Percentiles rank a stretch among this genome's conserved stretches.
These are phyloP conservation scores for Nitzschia putrida DNA, from an alignment of 108 stramenopile species.

Conservation along the genomic window DNA sequence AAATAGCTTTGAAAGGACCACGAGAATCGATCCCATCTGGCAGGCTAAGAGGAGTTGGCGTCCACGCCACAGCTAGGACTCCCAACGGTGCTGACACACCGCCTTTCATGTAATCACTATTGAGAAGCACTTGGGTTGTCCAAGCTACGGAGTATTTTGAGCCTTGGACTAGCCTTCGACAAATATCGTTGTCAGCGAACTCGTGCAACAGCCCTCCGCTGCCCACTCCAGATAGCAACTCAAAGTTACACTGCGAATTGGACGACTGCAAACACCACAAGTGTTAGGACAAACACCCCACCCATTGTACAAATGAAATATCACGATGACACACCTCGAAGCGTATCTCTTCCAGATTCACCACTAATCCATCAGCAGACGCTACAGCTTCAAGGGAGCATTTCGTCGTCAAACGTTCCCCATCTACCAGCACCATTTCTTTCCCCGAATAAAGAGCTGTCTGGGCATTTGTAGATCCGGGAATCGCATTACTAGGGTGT, in stretches of 20 bases:
- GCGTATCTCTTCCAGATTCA: slow-evolving; percentile 41
- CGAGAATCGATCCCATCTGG: slow-evolving; percentile 9
- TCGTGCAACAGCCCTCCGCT: slow-evolving; percentile 30
- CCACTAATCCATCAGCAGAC: slow-evolving; percentile 39
- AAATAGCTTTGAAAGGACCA: slow-evolving; percentile 4
- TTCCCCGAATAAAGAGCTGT: background rate
- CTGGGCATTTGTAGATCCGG: background rate
- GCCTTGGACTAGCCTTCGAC: slow-evolving; percentile 29
- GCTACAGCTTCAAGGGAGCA: slow-evolving; percentile 50
- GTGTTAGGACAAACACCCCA: background rate
- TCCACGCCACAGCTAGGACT: slow-evolving; percentile 63
- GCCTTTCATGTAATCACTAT: slow-evolving; percentile 25
- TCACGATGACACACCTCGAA: slow-evolving; percentile 50
- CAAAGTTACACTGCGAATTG: slow-evolving; percentile 7
- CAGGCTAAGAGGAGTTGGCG: slow-evolving; percentile 49
- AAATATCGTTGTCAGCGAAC: slow-evolving; percentile 19
- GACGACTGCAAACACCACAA: background rate
- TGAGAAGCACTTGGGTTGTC: slow-evolving; percentile 37
- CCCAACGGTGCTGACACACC: slow-evolving; percentile 51
- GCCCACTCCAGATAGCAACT: slow-evolving; percentile 17
- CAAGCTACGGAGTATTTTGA: slow-evolving; percentile 62
- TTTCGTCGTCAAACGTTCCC: slow-evolving; percentile 46
- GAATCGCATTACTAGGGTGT: slow-evolving; percentile 54
- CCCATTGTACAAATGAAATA: background rate
- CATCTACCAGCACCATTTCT: slow-evolving; percentile 59